Base-by-base conservation (phyloP, 176 grass and related monocot genomes). In the barley (Hordeum vulgare) region DNA sequence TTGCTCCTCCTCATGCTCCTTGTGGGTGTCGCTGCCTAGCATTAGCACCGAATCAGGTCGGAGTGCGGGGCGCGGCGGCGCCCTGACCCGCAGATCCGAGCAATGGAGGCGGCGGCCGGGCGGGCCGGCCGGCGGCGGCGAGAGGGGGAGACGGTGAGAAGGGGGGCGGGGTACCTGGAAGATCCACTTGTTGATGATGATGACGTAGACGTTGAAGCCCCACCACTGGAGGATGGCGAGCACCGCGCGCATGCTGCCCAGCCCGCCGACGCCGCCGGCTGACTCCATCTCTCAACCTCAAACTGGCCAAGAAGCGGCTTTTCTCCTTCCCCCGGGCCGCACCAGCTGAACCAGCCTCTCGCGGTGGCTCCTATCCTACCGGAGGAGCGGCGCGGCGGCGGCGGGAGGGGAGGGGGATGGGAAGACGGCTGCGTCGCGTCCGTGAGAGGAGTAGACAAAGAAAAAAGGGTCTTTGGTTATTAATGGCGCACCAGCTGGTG, bases 111-210 rank as follows among this genome's bases (percentile, higher is more conserved):
- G 34, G 33, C 49, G 49, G 56, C 8, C 21, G 11, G 34, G 12
- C 44, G n/a, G 13, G 21, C n/a, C n/a, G n/a, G n/a, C n/a, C 10
- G 27, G 26, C 61, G 61, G 20, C 31, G 64, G 41, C 20, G 18
- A 12, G 9, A 40, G 34, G n/a, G 65, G 59, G 65, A 26, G 41
- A 9, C 4, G 4, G 20, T 1, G 42, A 13, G 10, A 26, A 33
- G 33, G 15, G 23, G 20, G 49, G n/a, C n/a, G 26, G 64, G 64
- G 29, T 25, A 98, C 96, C 96, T 98, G 93, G 90, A 98, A 98
- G 93, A 98, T 98, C 96, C 93, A 98, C 84, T 98, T 98, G 89
- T 98, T 98, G 85, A 95, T 93, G 85, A 98, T 92, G 90, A 98
- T 95, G 66, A 95, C 96, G 53, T 93, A 87, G 80, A 98, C 93